Percentiles rank a stretch among this genome's conserved stretches.
Evolutionary conservation across 2,329 filamentous ascomycete species (phyloP).

Genomic region (Mycosphaerella sp.): DNA sequence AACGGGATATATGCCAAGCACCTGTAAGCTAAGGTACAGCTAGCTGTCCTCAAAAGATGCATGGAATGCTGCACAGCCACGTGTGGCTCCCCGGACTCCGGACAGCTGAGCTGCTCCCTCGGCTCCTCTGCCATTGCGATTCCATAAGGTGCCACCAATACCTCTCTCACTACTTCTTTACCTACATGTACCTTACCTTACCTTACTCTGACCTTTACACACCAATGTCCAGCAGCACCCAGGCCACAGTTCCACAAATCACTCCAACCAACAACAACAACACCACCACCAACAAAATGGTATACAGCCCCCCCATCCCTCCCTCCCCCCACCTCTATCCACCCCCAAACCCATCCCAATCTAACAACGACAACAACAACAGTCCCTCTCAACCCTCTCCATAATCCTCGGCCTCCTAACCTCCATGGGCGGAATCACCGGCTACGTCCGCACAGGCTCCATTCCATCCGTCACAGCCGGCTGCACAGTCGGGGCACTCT

Average conservation of each 20-base stretch:
- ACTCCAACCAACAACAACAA: slow-evolving; percentile 1
- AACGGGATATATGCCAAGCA: too few relatives aligned
- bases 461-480: slow-evolving; percentile 82
- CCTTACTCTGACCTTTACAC: too few relatives aligned
- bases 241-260: slow-evolving; percentile 6
- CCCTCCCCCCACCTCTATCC: background rate
- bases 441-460: slow-evolving; percentile 78
- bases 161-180: background rate
- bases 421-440: slow-evolving; percentile 78
- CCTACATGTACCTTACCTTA: background rate
- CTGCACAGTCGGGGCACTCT: slow-evolving; percentile 69
- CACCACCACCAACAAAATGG: slow-evolving; percentile 11
- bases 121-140: too few relatives aligned
- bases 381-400: slow-evolving; percentile 49
- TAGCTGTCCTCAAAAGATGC: too few relatives aligned
- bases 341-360: background rate
- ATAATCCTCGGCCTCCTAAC: slow-evolving; percentile 75
- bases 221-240: slow-evolving; percentile 11
- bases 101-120: too few relatives aligned
- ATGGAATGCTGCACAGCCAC: too few relatives aligned
- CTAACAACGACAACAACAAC: background rate
- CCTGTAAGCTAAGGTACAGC: too few relatives aligned
- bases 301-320: background rate
- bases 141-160: background rate
- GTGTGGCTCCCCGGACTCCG: too few relatives aligned